phyloP scores from a whole-genome alignment of 257 asterid genomes.

The Przewalskia tangutica region DNA sequence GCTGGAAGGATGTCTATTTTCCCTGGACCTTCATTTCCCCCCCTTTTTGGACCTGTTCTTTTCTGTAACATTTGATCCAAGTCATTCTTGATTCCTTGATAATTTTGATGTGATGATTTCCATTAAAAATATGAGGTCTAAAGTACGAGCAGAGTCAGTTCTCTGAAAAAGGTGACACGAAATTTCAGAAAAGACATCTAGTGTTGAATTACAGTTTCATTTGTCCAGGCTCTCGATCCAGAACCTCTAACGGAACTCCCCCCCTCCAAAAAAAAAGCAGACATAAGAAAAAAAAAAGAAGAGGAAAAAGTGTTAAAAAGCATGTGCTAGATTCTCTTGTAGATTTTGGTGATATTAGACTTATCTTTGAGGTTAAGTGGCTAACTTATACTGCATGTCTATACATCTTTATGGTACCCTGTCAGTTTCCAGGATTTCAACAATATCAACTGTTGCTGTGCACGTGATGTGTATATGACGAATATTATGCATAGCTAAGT shows the following conservation, averaged over 20 bases:
- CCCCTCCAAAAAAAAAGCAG: background rate
- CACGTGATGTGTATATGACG: background rate
- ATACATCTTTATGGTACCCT: background rate
- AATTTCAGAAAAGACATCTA: background rate
- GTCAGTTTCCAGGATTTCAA: background rate
- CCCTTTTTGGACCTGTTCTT: background rate
- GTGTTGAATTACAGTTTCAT: background rate
- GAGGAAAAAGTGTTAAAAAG: background rate
- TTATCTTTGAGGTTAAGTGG: background rate
- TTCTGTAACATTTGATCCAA: background rate
- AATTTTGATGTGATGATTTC: background rate
- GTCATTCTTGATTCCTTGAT: background rate
- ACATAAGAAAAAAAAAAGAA: background rate
- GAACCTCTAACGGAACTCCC: background rate
- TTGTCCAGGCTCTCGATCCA: background rate
- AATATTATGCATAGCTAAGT: background rate
- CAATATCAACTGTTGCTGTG: background rate
- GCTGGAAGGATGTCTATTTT: background rate
- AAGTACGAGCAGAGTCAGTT: background rate
- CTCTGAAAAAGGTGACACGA: background rate
- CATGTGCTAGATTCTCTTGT: background rate
- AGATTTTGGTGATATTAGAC: background rate
- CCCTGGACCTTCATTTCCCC: background rate
- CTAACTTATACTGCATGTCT: background rate
- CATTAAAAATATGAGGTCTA: background rate